A percentile compares a stretch with the other conserved stretches of the same genome.
Conservation (phyloP, 805 yeast genomes). For the Candida ulmi region DNA sequence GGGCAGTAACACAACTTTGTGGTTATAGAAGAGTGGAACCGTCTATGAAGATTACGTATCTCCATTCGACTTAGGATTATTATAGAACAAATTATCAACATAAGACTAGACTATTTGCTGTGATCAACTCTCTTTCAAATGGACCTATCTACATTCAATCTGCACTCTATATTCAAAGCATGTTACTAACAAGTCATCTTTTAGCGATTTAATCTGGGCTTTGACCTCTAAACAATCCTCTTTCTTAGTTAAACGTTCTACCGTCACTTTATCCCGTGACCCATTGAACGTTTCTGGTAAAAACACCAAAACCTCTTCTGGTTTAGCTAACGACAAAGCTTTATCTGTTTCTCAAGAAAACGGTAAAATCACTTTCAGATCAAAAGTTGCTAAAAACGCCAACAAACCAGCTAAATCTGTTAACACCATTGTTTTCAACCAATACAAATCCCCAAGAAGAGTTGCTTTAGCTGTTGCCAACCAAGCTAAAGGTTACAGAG, state of each 20-base stretch:
- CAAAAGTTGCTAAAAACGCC: conserved; percentile 40
- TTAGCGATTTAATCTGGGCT: conserved; percentile 48
- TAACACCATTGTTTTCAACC: conserved; percentile 33
- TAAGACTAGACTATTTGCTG: no score
- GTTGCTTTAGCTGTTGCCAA: conserved; percentile 41
- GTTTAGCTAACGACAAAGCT: conserved; percentile 45
- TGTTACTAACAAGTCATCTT: conserved; percentile 13
- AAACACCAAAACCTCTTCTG: conserved; percentile 42
- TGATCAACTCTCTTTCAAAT: no score
- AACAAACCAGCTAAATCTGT: conserved; percentile 42
- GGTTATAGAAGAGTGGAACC: no score
- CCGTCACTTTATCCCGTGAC: conserved; percentile 40
- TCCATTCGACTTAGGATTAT: no score
- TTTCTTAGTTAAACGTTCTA: conserved; percentile 43
- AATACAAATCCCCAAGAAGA: conserved; percentile 36
- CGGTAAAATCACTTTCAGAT: conserved; percentile 34
- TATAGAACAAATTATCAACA: no score
- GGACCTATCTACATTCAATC: no score
- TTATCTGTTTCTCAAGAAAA: conserved; percentile 35
- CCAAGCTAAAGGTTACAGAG: conserved; percentile 41
- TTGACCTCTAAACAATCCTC: conserved; percentile 41
- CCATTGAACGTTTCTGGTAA: conserved; percentile 43
- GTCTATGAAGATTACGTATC: no score
- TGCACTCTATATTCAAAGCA: no score
- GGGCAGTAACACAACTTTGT: no score